phyloP scores from a whole-genome alignment of 1,284 basidiomycete genomes.

The Marasmius fiardii region DNA sequence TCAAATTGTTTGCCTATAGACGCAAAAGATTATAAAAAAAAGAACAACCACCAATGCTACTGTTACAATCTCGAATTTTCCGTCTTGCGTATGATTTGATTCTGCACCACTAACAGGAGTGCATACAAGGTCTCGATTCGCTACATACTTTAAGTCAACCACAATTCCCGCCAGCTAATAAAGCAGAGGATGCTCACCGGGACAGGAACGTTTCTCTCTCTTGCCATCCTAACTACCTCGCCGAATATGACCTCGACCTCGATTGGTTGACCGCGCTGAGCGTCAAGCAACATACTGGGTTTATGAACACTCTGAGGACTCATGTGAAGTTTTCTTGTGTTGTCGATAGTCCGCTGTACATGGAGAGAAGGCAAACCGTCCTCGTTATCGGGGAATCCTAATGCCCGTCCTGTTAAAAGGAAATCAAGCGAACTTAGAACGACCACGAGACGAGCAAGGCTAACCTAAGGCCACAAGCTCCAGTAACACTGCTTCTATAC shows the following conservation, averaged over 20 bases:
- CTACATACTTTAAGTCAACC: conserved; percentile 17
- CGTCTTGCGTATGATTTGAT: conserved; percentile 26
- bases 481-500: conserved; percentile 25
- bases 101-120: conserved; percentile 33
- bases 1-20: too few species aligned
- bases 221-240: conserved; percentile 30
- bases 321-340: conserved; percentile 26
- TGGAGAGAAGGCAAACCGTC: conserved; percentile 26
- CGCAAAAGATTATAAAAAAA: too few species aligned
- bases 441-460: background rate
- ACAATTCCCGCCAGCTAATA: background rate
- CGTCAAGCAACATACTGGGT: conserved; percentile 24
- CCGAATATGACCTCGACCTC: conserved; percentile 45
- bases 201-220: conserved; percentile 28
- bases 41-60: background rate
- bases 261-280: conserved; percentile 36
- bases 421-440: background rate
- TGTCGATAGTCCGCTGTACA: conserved; percentile 25
- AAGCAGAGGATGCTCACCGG: conserved; percentile 1
- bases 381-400: conserved; percentile 27
- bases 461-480: conserved; percentile 27
- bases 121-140: conserved; percentile 37
- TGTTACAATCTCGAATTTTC: background rate
- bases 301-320: conserved; percentile 26
- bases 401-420: conserved; percentile 16